Evolutionary conservation across 1,284 basidiomycete genomes (phyloP), one percentile per base, ranked within the genome.

Genomic region (Apiotrichum gamsii): DNA sequence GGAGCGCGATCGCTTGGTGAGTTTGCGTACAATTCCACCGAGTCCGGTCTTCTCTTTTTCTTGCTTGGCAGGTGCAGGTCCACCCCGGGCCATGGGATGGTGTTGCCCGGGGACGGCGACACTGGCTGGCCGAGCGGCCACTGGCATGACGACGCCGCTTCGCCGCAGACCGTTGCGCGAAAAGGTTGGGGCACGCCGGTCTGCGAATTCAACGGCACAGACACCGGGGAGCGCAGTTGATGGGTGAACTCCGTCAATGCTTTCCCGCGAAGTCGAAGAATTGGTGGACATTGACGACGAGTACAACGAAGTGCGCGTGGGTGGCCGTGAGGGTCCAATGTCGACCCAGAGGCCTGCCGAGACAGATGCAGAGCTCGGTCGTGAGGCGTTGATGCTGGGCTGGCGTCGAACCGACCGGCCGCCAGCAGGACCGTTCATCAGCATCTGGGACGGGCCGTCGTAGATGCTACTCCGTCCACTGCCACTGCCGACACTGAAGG

Each of bases 171-270:
- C 32, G 1, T 39, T 19, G 10, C 51, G 51, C 4, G 46, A 48
- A 28, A 52, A 52, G 18, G 39, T 52, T 14, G 51, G 51, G 18
- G 51, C 42, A n/a, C 29, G 28, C 23, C 19, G 19, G n/a, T 52
- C 49, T 3, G 39, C 13, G 20, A 51, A 51, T 44, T 51, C 49
- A n/a, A 39, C 25, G 5, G 34, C 19, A 5, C 43, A 43, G 30
- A 51, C 45, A 6, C 49, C 49, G 3, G 49, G 49, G 39, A 51
- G 41, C 9, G 31, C 44, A 4, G 49, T 51, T 2, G 49, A 46
- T 8, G 49, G 49, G 36, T 51, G 49, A 6, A 43, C 33, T 18
- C 16, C 15, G 31, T 18, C 14, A n/a, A 33, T 33, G 3, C 31
- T 28, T 28, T 28, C 25, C 8, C 25, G 25, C 11, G 15, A 33